Percentiles rank a stretch among this genome's conserved stretches.
Conservation (phyloP, 2,329 filamentous ascomycete genomes). For the Aciculosporium take region DNA sequence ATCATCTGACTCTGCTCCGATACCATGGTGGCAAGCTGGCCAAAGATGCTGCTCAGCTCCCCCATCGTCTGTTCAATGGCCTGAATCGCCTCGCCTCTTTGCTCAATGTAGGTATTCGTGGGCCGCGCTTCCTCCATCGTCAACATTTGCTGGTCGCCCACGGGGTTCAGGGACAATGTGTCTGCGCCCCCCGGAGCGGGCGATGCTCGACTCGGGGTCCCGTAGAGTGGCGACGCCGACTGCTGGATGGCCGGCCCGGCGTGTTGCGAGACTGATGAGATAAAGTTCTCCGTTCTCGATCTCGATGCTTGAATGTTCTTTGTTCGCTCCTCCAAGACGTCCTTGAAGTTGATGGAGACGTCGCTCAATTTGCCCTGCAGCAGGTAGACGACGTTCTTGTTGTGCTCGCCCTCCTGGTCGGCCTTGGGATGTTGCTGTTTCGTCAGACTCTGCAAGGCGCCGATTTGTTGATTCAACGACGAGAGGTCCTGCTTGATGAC, state of each 20-base stretch:
- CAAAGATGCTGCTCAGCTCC: slow-evolving; percentile 81
- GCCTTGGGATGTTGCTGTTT: slow-evolving; percentile 59
- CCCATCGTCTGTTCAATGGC: slow-evolving; percentile 91
- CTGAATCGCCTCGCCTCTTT: slow-evolving; percentile 89
- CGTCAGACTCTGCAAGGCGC: slow-evolving; percentile 62
- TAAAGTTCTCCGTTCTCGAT: slow-evolving; percentile 89
- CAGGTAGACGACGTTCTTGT: slow-evolving; percentile 90
- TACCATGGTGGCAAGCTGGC: slow-evolving; percentile 91
- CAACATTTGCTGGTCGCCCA: slow-evolving; percentile 72
- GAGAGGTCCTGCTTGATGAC: slow-evolving; percentile 97
- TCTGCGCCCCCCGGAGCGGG: slow-evolving; percentile 55
- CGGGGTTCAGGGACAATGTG: slow-evolving; percentile 68
- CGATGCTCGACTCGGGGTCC: slow-evolving; percentile 54
- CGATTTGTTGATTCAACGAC: slow-evolving; percentile 71
- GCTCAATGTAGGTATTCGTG: slow-evolving; percentile 78
- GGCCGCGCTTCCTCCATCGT: slow-evolving; percentile 85
- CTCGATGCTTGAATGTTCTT: slow-evolving; percentile 95
- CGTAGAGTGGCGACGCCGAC: slow-evolving; percentile 77
- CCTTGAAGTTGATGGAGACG: slow-evolving; percentile 91
- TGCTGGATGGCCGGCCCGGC: slow-evolving; percentile 54
- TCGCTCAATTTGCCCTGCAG: slow-evolving; percentile 85
- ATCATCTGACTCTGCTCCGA: slow-evolving; percentile 97
- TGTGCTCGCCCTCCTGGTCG: slow-evolving; percentile 86
- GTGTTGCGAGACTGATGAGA: slow-evolving; percentile 73
- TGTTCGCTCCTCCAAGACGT: slow-evolving; percentile 87